phyloP scores from a whole-genome alignment of 768 basidiomycete species.

The Leucocoprinus leucothites region DNA sequence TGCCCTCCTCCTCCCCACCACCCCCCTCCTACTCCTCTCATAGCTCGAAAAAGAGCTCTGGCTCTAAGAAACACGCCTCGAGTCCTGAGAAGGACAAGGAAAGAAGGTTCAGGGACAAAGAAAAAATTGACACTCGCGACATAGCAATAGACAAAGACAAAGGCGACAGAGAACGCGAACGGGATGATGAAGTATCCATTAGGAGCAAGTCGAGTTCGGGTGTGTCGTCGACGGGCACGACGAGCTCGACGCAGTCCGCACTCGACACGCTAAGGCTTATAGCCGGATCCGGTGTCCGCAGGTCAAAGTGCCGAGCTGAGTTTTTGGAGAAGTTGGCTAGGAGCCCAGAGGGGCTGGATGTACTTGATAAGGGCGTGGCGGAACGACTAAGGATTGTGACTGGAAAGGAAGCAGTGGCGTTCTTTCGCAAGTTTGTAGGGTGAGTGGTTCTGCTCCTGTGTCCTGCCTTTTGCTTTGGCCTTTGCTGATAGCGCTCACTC shows the following conservation, averaged over 20 bases:
- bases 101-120: background rate
- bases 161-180: background rate
- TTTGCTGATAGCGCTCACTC: background rate
- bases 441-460: constrained; percentile 19
- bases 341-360: constrained; percentile 23
- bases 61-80: constrained; percentile 2
- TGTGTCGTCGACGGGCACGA: constrained; percentile 2
- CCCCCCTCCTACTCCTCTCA: constrained; percentile 1
- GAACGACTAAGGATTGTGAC: constrained; percentile 39
- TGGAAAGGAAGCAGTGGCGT: constrained; percentile 37
- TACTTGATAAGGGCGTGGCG: constrained; percentile 26
- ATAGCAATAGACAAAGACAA: background rate
- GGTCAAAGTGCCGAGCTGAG: constrained; percentile 41
- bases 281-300: constrained; percentile 36
- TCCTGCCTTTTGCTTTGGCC: background rate
- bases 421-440: constrained; percentile 40
- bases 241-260: constrained; percentile 6
- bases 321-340: constrained; percentile 40
- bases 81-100: constrained; percentile 1
- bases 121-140: background rate
- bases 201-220: constrained; percentile 1
- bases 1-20: background rate
- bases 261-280: constrained; percentile 28
- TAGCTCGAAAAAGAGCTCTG: background rate
- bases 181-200: background rate